phyloP scores from a whole-genome alignment of 371 early-diverging fungal species.

The Mucor piriformis region DNA sequence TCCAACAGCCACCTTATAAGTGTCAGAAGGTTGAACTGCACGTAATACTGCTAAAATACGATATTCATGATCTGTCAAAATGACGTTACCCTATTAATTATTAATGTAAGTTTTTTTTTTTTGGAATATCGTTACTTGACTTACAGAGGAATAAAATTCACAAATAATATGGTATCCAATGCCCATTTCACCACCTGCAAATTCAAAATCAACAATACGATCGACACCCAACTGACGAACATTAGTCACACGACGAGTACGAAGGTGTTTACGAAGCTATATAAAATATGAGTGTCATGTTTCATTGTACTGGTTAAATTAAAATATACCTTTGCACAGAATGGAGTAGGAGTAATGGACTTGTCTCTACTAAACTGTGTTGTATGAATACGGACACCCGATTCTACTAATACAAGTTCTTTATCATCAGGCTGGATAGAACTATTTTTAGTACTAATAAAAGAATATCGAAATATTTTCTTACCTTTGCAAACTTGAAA shows the following conservation, averaged over 20 bases:
- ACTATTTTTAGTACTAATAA: not conserved
- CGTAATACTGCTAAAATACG: constrained; percentile 85
- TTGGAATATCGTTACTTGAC: no score
- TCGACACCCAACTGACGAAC: constrained; percentile 91
- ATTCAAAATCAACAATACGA: constrained; percentile 92
- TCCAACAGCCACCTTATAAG: constrained; percentile 77
- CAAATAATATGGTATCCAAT: constrained; percentile 88
- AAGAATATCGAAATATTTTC: no score
- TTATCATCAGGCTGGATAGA: constrained; percentile 76
- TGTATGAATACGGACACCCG: constrained; percentile 91
- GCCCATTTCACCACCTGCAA: constrained; percentile 70
- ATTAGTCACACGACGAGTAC: constrained; percentile 78
- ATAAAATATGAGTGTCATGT: not conserved
- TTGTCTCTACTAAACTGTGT: constrained; percentile 91
- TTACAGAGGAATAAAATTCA: constrained; percentile 91
- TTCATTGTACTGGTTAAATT: not conserved
- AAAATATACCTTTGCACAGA: constrained; percentile 76
- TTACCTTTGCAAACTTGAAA: constrained; percentile 90
- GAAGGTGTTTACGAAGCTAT: constrained; percentile 89
- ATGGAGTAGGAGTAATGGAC: constrained; percentile 80
- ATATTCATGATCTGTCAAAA: constrained; percentile 90
- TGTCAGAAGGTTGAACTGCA: constrained; percentile 81
- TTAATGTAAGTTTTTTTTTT: not conserved
- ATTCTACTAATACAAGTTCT: constrained; percentile 89
- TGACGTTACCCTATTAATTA: constrained; percentile 82